Evolutionary conservation across 2,329 filamentous ascomycete species (phyloP), one percentile per base, ranked within the genome.

Genomic region (Graphium sp.): DNA sequence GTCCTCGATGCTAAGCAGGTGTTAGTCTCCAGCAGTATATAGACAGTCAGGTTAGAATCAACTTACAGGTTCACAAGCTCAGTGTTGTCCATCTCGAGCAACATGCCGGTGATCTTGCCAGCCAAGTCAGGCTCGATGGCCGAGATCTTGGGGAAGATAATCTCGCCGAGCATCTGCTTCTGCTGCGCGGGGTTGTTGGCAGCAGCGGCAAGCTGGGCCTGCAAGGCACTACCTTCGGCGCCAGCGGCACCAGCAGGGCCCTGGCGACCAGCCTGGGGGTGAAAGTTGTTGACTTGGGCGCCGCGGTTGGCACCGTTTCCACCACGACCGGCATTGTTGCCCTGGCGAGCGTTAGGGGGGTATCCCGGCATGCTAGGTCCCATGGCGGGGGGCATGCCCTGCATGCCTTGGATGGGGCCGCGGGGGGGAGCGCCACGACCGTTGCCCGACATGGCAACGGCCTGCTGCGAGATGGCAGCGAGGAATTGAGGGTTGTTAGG

Each of bases 41-140:
- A 24, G 35, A 18, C 19, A n/a, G 8, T 18, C 5, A 7, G 9
- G n/a, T 12, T 20, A 8, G 9, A 28, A 6, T 6, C 16, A 39
- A 81, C 85, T 81, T 77, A 93, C 82, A 98, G 71, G 59, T 81
- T 82, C 49, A 98, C 69, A 44, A 98, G 66, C 64, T 98, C 89
- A 33, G 66, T 53, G 59, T 95, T 95, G 47, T 95, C 89, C 89
- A 98, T 98, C 71, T 98, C 89, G 45, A 98, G 61, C 46, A 98
- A 78, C 89, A 98, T 98, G 60, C 89, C 89, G 36, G 89, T 98
- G 55, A 98, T 95, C 76, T 98, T 98, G 51, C 89, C 89, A 37
- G 89, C 89, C 47, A 98, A 68, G 46, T 94, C 85, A 35, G 84
- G 80, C 64, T 98, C 89, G 58, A 93, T 76, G 41, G 72, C 74